These are phyloP conservation scores for Nakazawaea ernobii DNA, from an alignment of 805 yeast species.

Conservation along the genomic window DNA sequence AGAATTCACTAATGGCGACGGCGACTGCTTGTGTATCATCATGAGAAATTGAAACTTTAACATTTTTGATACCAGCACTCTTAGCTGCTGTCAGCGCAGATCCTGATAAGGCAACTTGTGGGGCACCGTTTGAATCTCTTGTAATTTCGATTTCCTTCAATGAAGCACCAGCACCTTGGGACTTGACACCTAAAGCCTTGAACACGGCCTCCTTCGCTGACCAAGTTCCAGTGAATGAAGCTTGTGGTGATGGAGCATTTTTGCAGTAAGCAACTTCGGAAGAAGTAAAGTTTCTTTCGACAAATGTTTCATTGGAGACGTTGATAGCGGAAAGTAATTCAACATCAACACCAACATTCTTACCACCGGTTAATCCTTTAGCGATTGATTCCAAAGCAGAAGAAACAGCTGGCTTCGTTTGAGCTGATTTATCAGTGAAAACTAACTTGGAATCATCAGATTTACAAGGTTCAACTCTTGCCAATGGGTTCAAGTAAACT, in stretches of 20 bases:
- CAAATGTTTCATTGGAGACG: constrained; percentile 81
- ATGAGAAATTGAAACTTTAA: constrained; percentile 90
- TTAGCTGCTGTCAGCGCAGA: constrained; percentile 71
- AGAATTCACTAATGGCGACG: constrained; percentile 74
- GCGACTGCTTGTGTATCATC: constrained; percentile 98
- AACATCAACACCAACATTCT: constrained; percentile 94
- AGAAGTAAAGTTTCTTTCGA: constrained; percentile 86
- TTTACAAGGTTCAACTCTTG: constrained; percentile 47
- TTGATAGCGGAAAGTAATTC: constrained; percentile 81
- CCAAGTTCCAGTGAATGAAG: constrained; percentile 98
- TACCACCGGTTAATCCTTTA: constrained; percentile 49
- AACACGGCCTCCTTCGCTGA: constrained; percentile 99
- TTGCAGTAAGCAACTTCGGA: constrained; percentile 76
- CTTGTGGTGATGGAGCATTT: constrained; percentile 68
- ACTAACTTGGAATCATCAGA: constrained; percentile 32
- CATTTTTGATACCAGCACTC: constrained; percentile 58
- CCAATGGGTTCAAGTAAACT: constrained; percentile 95
- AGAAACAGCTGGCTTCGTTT: constrained; percentile 39
- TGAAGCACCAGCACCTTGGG: constrained; percentile 94
- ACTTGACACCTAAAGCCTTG: constrained; percentile 84
- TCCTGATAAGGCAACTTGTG: constrained; percentile 73
- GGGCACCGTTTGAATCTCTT: constrained; percentile 72
- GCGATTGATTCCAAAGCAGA: constrained; percentile 54
- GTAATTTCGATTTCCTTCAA: constrained; percentile 85
- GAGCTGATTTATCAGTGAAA: constrained; percentile 47